Evolutionary conservation across 371 early-diverging fungal genomes (phyloP), one percentile per base, ranked within the genome.

Genomic region (Mortierella sp.): DNA sequence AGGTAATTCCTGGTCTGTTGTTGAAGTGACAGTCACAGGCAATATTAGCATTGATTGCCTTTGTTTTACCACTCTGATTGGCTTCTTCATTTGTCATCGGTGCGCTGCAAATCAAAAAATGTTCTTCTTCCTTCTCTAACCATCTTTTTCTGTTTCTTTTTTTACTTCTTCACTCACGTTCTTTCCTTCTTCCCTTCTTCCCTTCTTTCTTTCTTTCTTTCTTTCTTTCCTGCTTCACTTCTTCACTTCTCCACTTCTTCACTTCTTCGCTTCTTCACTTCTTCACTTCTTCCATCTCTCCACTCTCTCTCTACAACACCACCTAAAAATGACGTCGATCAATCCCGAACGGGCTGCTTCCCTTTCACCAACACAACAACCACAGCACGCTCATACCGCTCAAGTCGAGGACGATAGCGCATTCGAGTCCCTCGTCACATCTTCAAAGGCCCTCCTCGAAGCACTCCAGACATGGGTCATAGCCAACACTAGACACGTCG

Each of bases 401-500:
- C 16, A 55, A 26, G 10, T 42, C 21, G 68, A 50, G 14, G 72
- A 75, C 76, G 79, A 85, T 52, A 52, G 34, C 24, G 75, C 77
- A 0, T 85, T 85, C 72, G 77, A 81, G 16, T 73, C 80, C 9
- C 73, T 85, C 28, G 78, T 82, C 76, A 72, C 77, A 26, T 79
- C 86, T 9, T 79, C 86, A 31, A 82, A 80, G 71, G 55, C 71
- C 19, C 80, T 85, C 5, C 78, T 85, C 44, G 80, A 81, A 44
- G 76, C 78, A n/a, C 73, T 85, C 21, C 77, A 85, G 76, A 63
- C 68, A 9, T 85, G 86, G 86, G 38, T 80, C 50, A 76, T 16
- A 14, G 68, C 75, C 48, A 74, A 57, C 45, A 63, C 48, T 19
- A 55, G 16, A 34, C 73, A 28, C 24, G 16, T 19, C 52, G 9